phyloP scores from a whole-genome alignment of 768 basidiomycete genomes.

The Pulveroboletus sp. region DNA sequence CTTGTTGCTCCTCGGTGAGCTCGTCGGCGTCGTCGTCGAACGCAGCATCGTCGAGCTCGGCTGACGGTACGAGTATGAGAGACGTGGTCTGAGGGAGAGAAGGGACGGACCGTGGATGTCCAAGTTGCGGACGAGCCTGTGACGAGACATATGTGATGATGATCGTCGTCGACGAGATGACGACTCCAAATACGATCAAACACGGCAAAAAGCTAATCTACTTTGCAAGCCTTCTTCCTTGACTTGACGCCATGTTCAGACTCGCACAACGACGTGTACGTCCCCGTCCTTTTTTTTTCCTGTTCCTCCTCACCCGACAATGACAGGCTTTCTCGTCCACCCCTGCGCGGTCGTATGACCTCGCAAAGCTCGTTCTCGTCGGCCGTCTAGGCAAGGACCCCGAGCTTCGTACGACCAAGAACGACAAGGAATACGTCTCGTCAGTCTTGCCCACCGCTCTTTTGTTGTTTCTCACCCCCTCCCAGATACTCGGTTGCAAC shows the following conservation, averaged over 20 bases:
- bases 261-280: conserved; percentile 49
- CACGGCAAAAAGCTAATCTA: not conserved
- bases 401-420: conserved; percentile 64
- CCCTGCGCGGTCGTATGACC: conserved; percentile 50
- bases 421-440: conserved; percentile 77
- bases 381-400: conserved; percentile 74
- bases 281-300: conserved; percentile 12
- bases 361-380: conserved; percentile 76
- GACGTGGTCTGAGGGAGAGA: not conserved
- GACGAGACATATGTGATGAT: conserved; percentile 71
- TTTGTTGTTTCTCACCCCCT: not conserved
- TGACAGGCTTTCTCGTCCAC: conserved; percentile 65
- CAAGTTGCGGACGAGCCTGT: conserved; percentile 84
- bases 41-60: conserved; percentile 82
- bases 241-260: conserved; percentile 46
- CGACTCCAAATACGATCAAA: conserved; percentile 21
- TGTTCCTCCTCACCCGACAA: too few relatives aligned
- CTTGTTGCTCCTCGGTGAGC: conserved; percentile 79
- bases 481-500: conserved; percentile 78
- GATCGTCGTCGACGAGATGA: conserved; percentile 5
- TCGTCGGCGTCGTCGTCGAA: conserved; percentile 77
- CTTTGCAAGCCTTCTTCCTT: too few relatives aligned
- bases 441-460: conserved; percentile 34
- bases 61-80: conserved; percentile 37
- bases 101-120: conserved; percentile 61